phyloP scores from a whole-genome alignment of 371 early-diverging fungal genomes.

The Batkoa obscura region DNA sequence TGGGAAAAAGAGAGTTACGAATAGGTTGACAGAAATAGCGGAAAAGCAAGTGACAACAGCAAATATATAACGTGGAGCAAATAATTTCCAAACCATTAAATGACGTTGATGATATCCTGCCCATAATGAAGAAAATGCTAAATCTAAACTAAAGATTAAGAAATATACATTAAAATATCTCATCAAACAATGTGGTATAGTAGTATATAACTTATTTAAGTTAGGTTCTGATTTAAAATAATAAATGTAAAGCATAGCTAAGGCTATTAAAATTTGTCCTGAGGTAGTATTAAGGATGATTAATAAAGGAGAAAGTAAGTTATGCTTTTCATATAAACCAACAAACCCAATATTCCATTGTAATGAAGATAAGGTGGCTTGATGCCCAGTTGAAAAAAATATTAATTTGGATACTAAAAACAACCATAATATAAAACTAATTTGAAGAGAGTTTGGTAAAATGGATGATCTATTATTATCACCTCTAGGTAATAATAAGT shows the following conservation, averaged over 20 bases:
- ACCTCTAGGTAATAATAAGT: constrained; percentile 10
- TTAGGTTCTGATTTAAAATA: constrained; percentile 21
- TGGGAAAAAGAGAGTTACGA: constrained; percentile 1
- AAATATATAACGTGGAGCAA: constrained; percentile 76
- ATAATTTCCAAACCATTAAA: constrained; percentile 90
- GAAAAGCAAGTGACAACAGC: constrained; percentile 17
- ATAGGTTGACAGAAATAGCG: not conserved
- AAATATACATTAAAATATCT: not conserved
- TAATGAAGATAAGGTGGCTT: constrained; percentile 66
- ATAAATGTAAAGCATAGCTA: constrained; percentile 19
- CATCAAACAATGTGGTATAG: constrained; percentile 10
- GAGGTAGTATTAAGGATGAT: constrained; percentile 63
- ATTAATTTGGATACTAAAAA: constrained; percentile 5
- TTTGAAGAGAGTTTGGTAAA: constrained; percentile 1
- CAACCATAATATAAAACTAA: constrained; percentile 3
- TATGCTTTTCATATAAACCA: constrained; percentile 53
- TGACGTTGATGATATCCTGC: constrained; percentile 55
- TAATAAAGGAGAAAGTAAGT: constrained; percentile 42
- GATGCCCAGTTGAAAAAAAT: constrained; percentile 86
- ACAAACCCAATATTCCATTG: constrained; percentile 79
- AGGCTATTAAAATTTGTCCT: constrained; percentile 31
- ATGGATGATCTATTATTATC: not conserved
- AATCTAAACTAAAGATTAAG: not conserved
- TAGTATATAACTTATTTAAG: constrained; percentile 12
- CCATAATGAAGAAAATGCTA: constrained; percentile 5